Conservation (phyloP, 306 rosid species). For the Lupinus albus region DNA sequence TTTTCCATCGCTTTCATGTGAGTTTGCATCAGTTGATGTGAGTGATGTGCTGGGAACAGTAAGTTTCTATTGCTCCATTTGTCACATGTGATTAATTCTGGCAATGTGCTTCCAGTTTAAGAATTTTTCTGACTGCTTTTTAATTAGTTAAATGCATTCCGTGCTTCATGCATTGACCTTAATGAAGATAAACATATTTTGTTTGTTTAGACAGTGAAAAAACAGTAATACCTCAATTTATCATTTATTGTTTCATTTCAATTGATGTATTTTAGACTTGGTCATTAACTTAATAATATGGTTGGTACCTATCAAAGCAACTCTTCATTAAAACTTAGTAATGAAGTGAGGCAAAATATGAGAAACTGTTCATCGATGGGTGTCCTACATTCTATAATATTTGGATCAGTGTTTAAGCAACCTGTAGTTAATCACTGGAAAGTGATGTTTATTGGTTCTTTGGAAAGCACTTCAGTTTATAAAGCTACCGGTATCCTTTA, state of each 20-base stretch:
- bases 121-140: neutral
- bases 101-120: conserved; percentile 13
- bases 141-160: neutral
- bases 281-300: neutral
- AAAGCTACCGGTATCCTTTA: conserved; percentile 4
- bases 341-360: conserved; percentile 1
- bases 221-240: neutral
- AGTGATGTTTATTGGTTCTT: conserved; percentile 4
- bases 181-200: neutral
- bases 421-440: neutral
- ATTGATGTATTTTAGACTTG: neutral
- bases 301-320: neutral
- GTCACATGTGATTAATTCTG: conserved; percentile 6
- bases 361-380: conserved; percentile 4
- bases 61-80: conserved; percentile 57
- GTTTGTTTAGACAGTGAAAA: conserved; percentile 8
- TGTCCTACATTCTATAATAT: neutral
- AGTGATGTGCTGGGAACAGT: conserved; percentile 95
- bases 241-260: neutral
- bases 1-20: conserved; percentile 93
- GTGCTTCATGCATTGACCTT: neutral
- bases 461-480: neutral
- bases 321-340: neutral
- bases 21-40: conserved; percentile 92
- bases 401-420: conserved; percentile 14